These are phyloP conservation scores for Hyaloscypha variabilis DNA, from an alignment of 495 filamentous ascomycete species.

Conservation along the genomic window DNA sequence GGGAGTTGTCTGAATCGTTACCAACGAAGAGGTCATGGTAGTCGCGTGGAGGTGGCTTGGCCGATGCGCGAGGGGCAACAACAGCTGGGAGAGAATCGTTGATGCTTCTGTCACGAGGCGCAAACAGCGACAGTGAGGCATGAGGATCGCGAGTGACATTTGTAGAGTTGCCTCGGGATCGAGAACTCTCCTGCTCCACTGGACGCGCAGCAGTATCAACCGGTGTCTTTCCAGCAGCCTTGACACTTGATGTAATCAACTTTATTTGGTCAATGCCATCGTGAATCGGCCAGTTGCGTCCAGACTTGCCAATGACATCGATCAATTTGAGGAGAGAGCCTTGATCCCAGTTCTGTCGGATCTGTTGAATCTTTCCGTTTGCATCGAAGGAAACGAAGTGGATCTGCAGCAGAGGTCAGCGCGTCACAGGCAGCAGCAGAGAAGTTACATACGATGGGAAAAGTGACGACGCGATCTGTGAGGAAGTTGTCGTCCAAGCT, in stretches of 20 bases:
- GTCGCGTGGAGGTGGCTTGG: conserved; percentile 64
- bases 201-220: conserved; percentile 17
- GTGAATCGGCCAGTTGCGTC: conserved; percentile 91
- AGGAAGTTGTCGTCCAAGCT: conserved; percentile 94
- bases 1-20: conserved; percentile 36
- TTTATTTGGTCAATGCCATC: conserved; percentile 84
- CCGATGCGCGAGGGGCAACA: conserved; percentile 56
- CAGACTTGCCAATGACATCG: conserved; percentile 87
- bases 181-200: conserved; percentile 29
- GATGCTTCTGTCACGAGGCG: conserved; percentile 57
- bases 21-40: conserved; percentile 66
- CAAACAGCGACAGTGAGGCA: conserved; percentile 74
- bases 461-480: conserved; percentile 75
- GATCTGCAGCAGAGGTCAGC: conserved; percentile 57
- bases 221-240: conserved; percentile 33
- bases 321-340: conserved; percentile 89
- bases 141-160: conserved; percentile 68
- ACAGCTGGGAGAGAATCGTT: conserved; percentile 45
- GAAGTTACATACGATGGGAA: conserved; percentile 71
- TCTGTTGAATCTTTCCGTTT: conserved; percentile 75
- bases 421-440: conserved; percentile 1
- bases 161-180: conserved; percentile 48
- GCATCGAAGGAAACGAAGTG: conserved; percentile 87
- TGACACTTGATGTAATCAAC: conserved; percentile 62
- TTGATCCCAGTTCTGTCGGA: conserved; percentile 94